Conservation (phyloP, 306 rosid genomes). For the Casuarina equisetifolia region DNA sequence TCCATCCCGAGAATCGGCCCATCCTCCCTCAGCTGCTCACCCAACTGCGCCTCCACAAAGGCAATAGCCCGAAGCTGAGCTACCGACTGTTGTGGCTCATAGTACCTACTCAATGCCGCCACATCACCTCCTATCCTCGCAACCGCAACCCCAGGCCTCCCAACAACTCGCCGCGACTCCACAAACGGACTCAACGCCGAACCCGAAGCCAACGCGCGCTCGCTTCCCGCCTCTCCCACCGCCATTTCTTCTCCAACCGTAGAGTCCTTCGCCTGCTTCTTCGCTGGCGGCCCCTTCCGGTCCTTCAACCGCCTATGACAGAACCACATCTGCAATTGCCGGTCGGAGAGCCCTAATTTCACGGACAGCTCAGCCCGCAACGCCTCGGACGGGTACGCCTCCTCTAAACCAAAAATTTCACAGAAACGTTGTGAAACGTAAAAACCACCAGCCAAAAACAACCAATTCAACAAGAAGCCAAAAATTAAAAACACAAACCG, state of each 20-base stretch:
- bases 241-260: conserved; percentile 31
- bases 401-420: conserved; percentile 38
- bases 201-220: conserved; percentile 32
- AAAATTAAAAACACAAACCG: conserved; percentile 33
- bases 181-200: conserved; percentile 32
- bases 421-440: background rate
- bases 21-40: conserved; percentile 61
- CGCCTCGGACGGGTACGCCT: conserved; percentile 60
- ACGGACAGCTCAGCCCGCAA: conserved; percentile 54
- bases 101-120: conserved; percentile 37
- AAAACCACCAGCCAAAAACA: background rate
- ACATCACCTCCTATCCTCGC: conserved; percentile 41
- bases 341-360: conserved; percentile 65
- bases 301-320: conserved; percentile 79
- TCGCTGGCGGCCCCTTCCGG: conserved; percentile 36
- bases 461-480: background rate
- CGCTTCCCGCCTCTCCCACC: conserved; percentile 30
- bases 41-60: conserved; percentile 72
- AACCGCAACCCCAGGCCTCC: conserved; percentile 34
- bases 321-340: conserved; percentile 89
- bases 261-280: conserved; percentile 37
- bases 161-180: conserved; percentile 36
- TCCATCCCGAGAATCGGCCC: conserved; percentile 80
- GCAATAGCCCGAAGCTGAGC: conserved; percentile 58
- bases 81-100: conserved; percentile 45